A percentile compares a stretch with the other conserved stretches of the same genome.
phyloP scores from a whole-genome alignment of 148 eudicot genomes.

The Polygonum maritimum region DNA sequence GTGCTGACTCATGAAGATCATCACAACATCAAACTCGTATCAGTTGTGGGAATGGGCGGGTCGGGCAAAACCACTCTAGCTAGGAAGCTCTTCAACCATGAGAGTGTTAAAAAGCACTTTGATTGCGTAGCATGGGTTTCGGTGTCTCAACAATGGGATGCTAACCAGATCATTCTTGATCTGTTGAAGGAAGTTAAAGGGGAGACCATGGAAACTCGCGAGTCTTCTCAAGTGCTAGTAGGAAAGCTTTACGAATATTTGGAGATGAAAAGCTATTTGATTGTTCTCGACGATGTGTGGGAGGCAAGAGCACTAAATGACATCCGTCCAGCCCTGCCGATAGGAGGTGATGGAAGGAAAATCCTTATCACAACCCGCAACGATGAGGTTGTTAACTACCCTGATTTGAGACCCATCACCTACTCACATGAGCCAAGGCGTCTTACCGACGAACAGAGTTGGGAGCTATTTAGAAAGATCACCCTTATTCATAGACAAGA shows the following conservation, averaged over 20 bases:
- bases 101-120: too few relatives aligned
- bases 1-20: too few relatives aligned
- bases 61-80: too few relatives aligned
- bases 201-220: too few relatives aligned
- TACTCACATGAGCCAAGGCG: constrained; percentile 5
- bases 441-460: constrained; percentile 10
- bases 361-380: constrained; percentile 22
- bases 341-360: neutral
- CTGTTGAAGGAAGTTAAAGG: too few relatives aligned
- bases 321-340: constrained; percentile 9
- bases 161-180: too few relatives aligned
- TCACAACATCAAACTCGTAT: too few relatives aligned
- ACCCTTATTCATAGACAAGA: neutral
- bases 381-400: neutral
- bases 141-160: too few relatives aligned
- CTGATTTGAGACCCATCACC: neutral
- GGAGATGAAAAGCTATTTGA: neutral
- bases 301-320: neutral
- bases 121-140: too few relatives aligned
- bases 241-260: neutral
- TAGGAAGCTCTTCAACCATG: too few relatives aligned
- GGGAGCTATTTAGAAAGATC: constrained; percentile 11
- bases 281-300: constrained; percentile 16
- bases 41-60: too few relatives aligned
- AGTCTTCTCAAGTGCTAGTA: neutral